A percentile compares a stretch with the other conserved stretches of the same genome.
These are phyloP conservation scores for Talaromyces funiculosus DNA, from an alignment of 2,329 filamentous ascomycete genomes.

Conservation along the genomic window DNA sequence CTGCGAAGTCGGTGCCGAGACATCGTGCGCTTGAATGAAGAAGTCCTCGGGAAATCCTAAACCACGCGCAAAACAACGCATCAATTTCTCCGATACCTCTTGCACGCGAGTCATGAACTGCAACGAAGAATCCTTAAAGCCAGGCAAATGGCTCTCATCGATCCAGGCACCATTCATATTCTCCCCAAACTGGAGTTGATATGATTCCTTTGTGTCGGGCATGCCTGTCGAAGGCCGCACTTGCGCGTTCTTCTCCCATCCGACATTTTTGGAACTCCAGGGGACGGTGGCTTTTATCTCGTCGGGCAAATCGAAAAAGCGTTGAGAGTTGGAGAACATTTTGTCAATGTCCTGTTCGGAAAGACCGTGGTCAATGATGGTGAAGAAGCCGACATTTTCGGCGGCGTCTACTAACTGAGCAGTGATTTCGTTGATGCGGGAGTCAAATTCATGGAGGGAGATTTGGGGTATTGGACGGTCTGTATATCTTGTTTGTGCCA, in stretches of 20 bases:
- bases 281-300: conserved; percentile 50
- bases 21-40: conserved; percentile 52
- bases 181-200: conserved; percentile 58
- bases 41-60: conserved; percentile 53
- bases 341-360: conserved; percentile 44
- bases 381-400: conserved; percentile 58
- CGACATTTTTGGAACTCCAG: conserved; percentile 52
- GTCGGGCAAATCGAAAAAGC: conserved; percentile 52
- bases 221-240: conserved; percentile 55
- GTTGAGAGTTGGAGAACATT: conserved; percentile 47
- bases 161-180: conserved; percentile 52
- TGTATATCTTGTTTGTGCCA: conserved; percentile 37
- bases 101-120: conserved; percentile 54
- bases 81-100: conserved; percentile 50
- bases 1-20: conserved; percentile 46
- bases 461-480: conserved; percentile 47
- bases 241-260: conserved; percentile 57
- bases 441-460: conserved; percentile 50
- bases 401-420: conserved; percentile 49
- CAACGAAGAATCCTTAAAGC: conserved; percentile 43
- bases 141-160: conserved; percentile 42
- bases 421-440: conserved; percentile 51
- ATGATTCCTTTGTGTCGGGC: conserved; percentile 57
- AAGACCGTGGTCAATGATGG: conserved; percentile 52
- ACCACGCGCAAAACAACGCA: conserved; percentile 55